Percentiles rank a stretch among this genome's conserved stretches.
Evolutionary conservation across 768 basidiomycete genomes (phyloP).

Genomic region (Panellus pusillus): DNA sequence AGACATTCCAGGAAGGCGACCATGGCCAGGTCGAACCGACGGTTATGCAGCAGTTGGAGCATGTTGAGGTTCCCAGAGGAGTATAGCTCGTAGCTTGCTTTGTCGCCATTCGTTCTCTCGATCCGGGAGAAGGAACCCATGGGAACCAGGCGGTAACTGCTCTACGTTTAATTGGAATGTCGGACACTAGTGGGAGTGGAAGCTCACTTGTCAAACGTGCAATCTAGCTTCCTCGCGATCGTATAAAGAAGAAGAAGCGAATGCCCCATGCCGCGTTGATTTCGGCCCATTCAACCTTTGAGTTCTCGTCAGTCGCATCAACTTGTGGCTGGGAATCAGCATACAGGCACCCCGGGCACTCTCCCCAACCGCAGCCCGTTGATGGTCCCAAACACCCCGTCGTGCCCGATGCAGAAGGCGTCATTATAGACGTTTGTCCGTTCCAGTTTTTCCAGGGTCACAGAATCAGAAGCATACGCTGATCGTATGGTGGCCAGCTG

Average conservation of each 20-base stretch:
- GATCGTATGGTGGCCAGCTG: slow-evolving; percentile 73
- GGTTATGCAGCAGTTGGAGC: slow-evolving; percentile 87
- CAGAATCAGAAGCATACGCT: slow-evolving; percentile 76
- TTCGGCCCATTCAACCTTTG: slow-evolving; percentile 94
- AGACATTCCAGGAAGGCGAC: slow-evolving; percentile 95
- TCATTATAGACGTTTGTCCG: slow-evolving; percentile 95
- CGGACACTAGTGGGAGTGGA: not conserved
- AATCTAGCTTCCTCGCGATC: slow-evolving; percentile 88
- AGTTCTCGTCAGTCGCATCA: slow-evolving; percentile 5
- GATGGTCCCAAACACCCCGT: slow-evolving; percentile 96
- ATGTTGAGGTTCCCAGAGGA: slow-evolving; percentile 92
- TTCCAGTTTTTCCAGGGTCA: slow-evolving; percentile 80
- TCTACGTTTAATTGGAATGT: slow-evolving; percentile 4
- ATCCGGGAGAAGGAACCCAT: slow-evolving; percentile 96
- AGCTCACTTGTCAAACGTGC: slow-evolving; percentile 78
- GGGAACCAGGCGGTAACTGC: slow-evolving; percentile 85
- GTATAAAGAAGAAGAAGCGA: slow-evolving; percentile 90
- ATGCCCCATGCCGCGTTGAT: slow-evolving; percentile 99
- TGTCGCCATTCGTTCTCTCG: slow-evolving; percentile 79
- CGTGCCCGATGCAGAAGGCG: slow-evolving; percentile 93
- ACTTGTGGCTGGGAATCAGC: slow-evolving; percentile 25
- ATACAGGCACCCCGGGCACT: slow-evolving; percentile 77
- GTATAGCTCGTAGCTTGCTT: slow-evolving; percentile 87
- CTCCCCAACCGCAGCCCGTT: slow-evolving; percentile 92
- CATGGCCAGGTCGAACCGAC: slow-evolving; percentile 95